Percentiles rank a stretch among this genome's conserved stretches.
Conservation (phyloP, 2,329 filamentous ascomycete species). For the Fusarium sp. region DNA sequence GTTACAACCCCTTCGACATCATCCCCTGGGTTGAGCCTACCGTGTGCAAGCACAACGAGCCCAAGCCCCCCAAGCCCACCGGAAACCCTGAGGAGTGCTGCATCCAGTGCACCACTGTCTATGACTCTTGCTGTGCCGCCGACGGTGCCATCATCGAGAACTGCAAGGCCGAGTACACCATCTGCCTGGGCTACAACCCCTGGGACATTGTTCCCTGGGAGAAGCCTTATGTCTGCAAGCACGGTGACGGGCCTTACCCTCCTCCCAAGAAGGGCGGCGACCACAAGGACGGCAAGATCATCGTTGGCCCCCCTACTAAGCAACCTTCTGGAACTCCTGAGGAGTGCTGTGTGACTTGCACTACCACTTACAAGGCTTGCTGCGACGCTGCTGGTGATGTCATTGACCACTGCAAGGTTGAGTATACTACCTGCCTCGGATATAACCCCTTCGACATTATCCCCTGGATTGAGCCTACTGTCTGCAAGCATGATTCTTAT, state of each 20-base stretch:
- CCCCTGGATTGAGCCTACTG: slow-evolving; percentile 27
- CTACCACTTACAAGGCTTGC: slow-evolving; percentile 25
- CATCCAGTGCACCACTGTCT: slow-evolving; percentile 25
- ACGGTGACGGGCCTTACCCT: background rate
- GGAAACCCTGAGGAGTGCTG: background rate
- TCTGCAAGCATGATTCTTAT: slow-evolving; percentile 18
- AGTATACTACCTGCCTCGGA: slow-evolving; percentile 27
- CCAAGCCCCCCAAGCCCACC: slow-evolving; percentile 5
- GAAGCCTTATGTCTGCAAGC: slow-evolving; percentile 28
- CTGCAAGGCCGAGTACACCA: slow-evolving; percentile 21
- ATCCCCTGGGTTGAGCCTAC: slow-evolving; percentile 28
- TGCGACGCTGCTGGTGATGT: slow-evolving; percentile 24
- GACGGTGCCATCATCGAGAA: slow-evolving; percentile 1
- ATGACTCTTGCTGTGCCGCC: slow-evolving; percentile 20
- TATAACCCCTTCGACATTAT: slow-evolving; percentile 24
- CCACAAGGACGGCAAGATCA: background rate
- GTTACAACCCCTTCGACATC: slow-evolving; percentile 29
- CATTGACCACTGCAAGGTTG: slow-evolving; percentile 23
- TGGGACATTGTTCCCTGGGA: slow-evolving; percentile 11
- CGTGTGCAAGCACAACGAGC: slow-evolving; percentile 28
- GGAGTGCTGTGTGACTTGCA: slow-evolving; percentile 1
- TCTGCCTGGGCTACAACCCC: slow-evolving; percentile 30
- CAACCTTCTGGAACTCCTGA: background rate
- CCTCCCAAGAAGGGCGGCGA: background rate
- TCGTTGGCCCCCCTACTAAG: background rate